These are phyloP conservation scores for Xerocomellus amylosporus DNA, from an alignment of 768 basidiomycete genomes.

Conservation along the genomic window DNA sequence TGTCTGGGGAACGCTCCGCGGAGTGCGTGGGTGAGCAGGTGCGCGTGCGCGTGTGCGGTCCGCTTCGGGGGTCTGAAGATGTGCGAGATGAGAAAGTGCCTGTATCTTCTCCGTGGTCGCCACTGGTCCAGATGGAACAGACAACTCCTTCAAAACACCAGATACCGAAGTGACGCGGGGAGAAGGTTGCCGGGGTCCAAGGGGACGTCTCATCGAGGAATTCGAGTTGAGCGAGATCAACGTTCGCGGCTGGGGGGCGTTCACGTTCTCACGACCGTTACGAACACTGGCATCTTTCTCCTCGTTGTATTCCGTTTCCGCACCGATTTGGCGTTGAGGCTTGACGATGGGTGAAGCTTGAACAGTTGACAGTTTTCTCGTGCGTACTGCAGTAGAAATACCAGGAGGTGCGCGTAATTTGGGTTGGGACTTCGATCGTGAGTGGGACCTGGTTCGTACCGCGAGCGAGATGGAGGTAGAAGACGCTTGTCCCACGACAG, in stretches of 20 bases:
- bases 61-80: background rate
- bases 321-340: constrained; percentile 8
- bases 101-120: constrained; percentile 7
- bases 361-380: constrained; percentile 30
- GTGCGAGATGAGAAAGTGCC: background rate
- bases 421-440: constrained; percentile 37
- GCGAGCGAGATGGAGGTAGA: background rate
- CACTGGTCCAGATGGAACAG: background rate
- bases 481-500: background rate
- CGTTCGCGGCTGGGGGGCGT: constrained; percentile 9
- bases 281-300: background rate
- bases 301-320: background rate
- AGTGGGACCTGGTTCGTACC: constrained; percentile 12
- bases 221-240: constrained; percentile 16
- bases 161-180: constrained; percentile 7
- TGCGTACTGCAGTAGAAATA: constrained; percentile 3
- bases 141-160: background rate
- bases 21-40: background rate
- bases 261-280: background rate
- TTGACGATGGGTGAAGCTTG: constrained; percentile 29
- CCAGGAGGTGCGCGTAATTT: constrained; percentile 23
- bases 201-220: constrained; percentile 25
- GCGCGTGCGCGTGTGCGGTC: constrained; percentile 14
- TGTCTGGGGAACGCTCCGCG: constrained; percentile 2
- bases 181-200: constrained; percentile 22